These are phyloP conservation scores for Immersiporthe knoxdaviesiana DNA, from an alignment of 2,329 filamentous ascomycete genomes.

Conservation along the genomic window DNA sequence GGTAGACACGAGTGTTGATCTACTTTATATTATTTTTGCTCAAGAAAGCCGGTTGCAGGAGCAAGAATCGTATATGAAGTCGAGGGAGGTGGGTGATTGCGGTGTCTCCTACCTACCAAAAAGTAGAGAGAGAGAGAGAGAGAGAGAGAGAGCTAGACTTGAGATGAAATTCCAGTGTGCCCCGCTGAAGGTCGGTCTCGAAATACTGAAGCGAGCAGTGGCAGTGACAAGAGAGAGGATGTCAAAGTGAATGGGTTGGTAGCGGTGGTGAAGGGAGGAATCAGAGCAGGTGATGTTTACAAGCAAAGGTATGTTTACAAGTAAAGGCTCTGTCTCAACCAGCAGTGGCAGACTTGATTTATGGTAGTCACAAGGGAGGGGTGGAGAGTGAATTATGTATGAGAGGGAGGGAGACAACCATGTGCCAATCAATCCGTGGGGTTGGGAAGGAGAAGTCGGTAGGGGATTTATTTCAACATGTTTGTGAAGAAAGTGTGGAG, in stretches of 20 bases:
- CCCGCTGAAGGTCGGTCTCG: not conserved
- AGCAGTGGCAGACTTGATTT: not conserved
- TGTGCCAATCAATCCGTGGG: not conserved
- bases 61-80: not conserved
- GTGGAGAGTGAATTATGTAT: not conserved
- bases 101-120: not conserved
- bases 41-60: not conserved
- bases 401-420: not conserved
- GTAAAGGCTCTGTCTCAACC: not conserved
- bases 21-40: not conserved
- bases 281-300: not conserved
- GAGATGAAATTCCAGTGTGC: too few species aligned
- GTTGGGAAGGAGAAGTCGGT: not conserved
- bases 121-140: not conserved
- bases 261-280: not conserved
- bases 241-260: not conserved
- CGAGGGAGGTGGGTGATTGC: not conserved
- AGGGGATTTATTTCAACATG: not conserved
- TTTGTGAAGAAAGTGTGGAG: not conserved
- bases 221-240: not conserved
- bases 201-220: not conserved
- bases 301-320: too few species aligned
- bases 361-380: not conserved
- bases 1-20: not conserved
- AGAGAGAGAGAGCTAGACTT: too few species aligned